These are phyloP conservation scores for Jacaranda mimosifolia DNA, from an alignment of 257 asterid species.

Conservation along the genomic window DNA sequence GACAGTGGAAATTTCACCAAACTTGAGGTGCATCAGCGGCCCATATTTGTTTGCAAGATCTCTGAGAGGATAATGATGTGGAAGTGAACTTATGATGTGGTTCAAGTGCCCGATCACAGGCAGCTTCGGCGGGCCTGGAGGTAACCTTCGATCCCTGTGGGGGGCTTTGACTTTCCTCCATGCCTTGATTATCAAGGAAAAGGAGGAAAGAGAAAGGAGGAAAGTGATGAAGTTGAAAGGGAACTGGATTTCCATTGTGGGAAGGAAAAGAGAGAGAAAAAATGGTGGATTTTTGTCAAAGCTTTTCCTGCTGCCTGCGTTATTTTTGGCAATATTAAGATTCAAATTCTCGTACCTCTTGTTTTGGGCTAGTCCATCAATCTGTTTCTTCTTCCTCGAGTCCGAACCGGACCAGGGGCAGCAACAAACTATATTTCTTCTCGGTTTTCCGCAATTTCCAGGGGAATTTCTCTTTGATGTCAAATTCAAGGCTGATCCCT, in stretches of 20 bases:
- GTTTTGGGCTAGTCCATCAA: background rate
- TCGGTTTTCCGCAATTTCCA: constrained; percentile 32
- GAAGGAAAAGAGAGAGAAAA: constrained; percentile 24
- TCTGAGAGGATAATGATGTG: constrained; percentile 43
- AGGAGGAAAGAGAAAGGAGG: constrained; percentile 28
- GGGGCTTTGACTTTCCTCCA: constrained; percentile 27
- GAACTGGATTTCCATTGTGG: constrained; percentile 31
- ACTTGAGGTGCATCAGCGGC: constrained; percentile 44
- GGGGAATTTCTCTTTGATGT: background rate
- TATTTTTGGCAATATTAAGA: background rate
- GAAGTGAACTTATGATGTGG: constrained; percentile 40
- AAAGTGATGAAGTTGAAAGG: constrained; percentile 32
- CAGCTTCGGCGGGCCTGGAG: constrained; percentile 49
- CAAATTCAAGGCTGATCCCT: constrained; percentile 28
- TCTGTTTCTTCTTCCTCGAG: constrained; percentile 18
- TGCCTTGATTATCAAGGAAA: constrained; percentile 31
- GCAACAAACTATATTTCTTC: constrained; percentile 23
- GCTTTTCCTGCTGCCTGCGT: background rate
- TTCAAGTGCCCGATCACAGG: constrained; percentile 51
- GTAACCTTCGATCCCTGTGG: constrained; percentile 27
- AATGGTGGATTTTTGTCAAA: background rate
- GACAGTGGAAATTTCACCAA: constrained; percentile 38
- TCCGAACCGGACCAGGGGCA: constrained; percentile 26
- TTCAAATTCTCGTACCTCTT: constrained; percentile 13
- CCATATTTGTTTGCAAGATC: constrained; percentile 39